Base-by-base conservation (phyloP, 1,284 basidiomycete genomes). In the Rhodotorula sp. region DNA sequence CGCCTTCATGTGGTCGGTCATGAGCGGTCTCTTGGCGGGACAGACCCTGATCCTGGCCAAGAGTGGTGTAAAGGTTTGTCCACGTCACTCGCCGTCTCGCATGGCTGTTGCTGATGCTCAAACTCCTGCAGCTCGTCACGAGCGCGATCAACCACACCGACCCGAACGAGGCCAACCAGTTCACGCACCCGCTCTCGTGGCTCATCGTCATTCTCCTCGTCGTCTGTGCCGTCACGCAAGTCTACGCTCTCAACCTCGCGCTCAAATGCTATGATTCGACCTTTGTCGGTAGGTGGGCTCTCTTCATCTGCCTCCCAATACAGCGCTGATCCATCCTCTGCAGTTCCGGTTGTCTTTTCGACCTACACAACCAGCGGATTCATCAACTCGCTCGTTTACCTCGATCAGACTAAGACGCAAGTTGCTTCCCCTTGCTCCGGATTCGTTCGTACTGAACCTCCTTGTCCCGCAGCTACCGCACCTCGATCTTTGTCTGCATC, bases 1-100 rank as follows among this genome's bases (percentile, higher is more conserved):
- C 59, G 94, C 93, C 10, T 91, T 97, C 62, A 90, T 89, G 0
- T 97, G 93, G 93, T 90, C 92, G 3, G 92, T 92, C 69, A 89
- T 88, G 66, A 93, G 93, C 45, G 94, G 94, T 12, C 89, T 91
- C 48, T 84, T 97, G 46, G 92, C 92, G 2, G 94, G 94, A 4
- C 89, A 89, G 55, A 90, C 88, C 81, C 84, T 97, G 61, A 91
- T 97, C 3, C 95, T 97, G 79, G 93, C 94, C 1, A 96, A 96
- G 81, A 91, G 90, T 9, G 77, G 68, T 19, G 78, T 78, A 65
- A 78, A 78, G 34, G 34, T 34, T 2, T 34, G 34, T 34, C 5
- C 34, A 67, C 55, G 41, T 61, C 66, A 68, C 27, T 49, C 59
- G 34, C 25, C 46, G 8, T n/a, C 45, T 17, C 27, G 46, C 19